Conservation (phyloP, 352 stramenopile genomes). For the Phytophthora fragariae region DNA sequence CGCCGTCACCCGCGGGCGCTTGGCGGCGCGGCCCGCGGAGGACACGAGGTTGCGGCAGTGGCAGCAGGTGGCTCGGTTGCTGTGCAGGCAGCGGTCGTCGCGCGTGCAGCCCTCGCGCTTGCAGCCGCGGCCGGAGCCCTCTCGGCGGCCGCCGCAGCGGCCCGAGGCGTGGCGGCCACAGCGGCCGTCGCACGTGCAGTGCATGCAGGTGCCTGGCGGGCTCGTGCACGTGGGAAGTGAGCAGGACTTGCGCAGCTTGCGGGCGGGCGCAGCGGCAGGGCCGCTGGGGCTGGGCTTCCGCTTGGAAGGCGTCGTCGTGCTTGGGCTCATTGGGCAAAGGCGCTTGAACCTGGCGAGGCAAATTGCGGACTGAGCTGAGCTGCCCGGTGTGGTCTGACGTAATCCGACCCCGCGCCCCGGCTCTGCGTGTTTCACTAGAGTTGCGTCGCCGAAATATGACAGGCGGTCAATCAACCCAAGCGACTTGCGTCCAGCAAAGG, state of each 20-base stretch:
- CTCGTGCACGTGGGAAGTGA: slow-evolving; percentile 68
- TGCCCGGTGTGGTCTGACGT: not conserved
- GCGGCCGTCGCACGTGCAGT: slow-evolving; percentile 82
- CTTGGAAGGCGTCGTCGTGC: slow-evolving; percentile 8
- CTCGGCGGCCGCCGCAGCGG: slow-evolving; percentile 63
- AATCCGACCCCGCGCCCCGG: slow-evolving; percentile 18
- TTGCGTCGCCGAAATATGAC: slow-evolving; percentile 41
- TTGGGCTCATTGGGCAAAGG: not conserved
- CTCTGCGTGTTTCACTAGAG: slow-evolving; percentile 28
- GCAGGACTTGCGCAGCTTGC: slow-evolving; percentile 79
- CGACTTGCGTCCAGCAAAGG: not conserved
- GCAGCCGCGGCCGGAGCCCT: slow-evolving; percentile 72
- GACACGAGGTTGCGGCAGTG: slow-evolving; percentile 83
- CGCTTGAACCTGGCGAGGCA: slow-evolving; percentile 7
- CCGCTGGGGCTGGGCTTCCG: not conserved
- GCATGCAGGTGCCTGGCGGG: slow-evolving; percentile 73
- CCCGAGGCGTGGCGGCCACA: slow-evolving; percentile 66
- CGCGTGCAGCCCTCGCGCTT: slow-evolving; percentile 66
- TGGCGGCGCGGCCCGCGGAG: slow-evolving; percentile 51
- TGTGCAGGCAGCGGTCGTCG: slow-evolving; percentile 75
- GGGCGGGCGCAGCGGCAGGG: not conserved
- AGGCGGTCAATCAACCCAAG: slow-evolving; percentile 13
- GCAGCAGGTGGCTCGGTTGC: slow-evolving; percentile 77
- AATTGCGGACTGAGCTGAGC: slow-evolving; percentile 28
- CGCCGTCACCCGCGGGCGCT: slow-evolving; percentile 37